Evolutionary conservation across 176 grass and related monocot genomes (phyloP).

Genomic region (Typha latifolia): DNA sequence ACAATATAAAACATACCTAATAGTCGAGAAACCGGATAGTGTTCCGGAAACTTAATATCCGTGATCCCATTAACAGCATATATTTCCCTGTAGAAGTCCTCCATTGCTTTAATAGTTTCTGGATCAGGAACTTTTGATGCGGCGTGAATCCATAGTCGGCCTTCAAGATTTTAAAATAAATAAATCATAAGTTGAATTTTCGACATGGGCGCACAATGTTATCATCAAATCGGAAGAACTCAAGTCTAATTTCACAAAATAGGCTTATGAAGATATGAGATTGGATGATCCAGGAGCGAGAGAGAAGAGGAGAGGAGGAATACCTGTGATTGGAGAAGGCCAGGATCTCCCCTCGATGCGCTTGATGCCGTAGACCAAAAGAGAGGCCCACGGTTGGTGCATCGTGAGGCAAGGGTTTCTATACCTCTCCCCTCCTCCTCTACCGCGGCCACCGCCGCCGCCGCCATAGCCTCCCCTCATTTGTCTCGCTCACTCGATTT

Average conservation of each 20-base stretch:
- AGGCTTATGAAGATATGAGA: not conserved
- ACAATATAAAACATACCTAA: conserved; percentile 31
- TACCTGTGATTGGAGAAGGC: conserved; percentile 65
- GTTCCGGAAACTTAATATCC: conserved; percentile 53
- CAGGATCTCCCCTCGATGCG: conserved; percentile 87
- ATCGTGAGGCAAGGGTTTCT: conserved; percentile 83
- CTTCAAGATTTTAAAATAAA: conserved; percentile 18
- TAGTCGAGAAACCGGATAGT: conserved; percentile 77
- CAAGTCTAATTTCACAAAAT: not conserved
- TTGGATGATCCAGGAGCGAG: not conserved
- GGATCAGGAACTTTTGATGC: conserved; percentile 74
- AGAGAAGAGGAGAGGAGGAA: not conserved
- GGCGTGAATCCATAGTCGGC: conserved; percentile 85
- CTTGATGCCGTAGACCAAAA: conserved; percentile 89
- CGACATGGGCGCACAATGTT: too few relatives aligned
- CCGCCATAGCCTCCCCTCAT: conserved; percentile 10
- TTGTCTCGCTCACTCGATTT: not conserved
- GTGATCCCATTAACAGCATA: conserved; percentile 59
- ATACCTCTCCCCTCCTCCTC: conserved; percentile 19
- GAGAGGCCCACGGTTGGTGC: conserved; percentile 97
- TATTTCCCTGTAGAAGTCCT: conserved; percentile 79
- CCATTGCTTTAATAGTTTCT: conserved; percentile 68
- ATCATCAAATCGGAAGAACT: too few relatives aligned
- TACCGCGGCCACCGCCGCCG: not conserved
- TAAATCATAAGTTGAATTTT: not conserved